Percentiles rank a stretch among this genome's conserved stretches.
These are phyloP conservation scores for Heterobasidion occidentale DNA, from an alignment of 1,284 basidiomycete species.

Conservation along the genomic window DNA sequence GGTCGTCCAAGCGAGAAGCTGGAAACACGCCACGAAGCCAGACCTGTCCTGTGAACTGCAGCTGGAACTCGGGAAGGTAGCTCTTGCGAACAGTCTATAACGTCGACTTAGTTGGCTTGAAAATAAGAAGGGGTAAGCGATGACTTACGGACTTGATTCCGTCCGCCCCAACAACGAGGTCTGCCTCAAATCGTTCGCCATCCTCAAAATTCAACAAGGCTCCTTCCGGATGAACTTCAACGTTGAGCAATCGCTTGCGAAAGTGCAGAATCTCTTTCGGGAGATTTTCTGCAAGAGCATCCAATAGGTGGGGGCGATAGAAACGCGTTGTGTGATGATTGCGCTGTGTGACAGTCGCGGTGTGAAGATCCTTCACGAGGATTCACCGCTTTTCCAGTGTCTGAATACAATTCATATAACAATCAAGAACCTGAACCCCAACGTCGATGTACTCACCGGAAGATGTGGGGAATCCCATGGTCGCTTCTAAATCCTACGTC, in stretches of 20 bases:
- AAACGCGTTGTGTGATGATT: not conserved
- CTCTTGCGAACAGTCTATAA: not conserved
- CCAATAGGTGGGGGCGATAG: not conserved
- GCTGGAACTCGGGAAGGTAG: not conserved
- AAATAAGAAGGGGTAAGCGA: not conserved
- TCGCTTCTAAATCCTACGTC: not conserved
- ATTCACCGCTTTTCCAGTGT: not conserved
- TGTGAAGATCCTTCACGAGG: not conserved
- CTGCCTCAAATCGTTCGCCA: not conserved
- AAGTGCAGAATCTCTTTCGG: not conserved
- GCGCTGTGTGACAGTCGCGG: not conserved
- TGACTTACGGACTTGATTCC: not conserved
- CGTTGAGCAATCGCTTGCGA: not conserved
- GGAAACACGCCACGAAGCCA: not conserved
- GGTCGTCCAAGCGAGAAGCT: not conserved
- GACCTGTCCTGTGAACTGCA: not conserved
- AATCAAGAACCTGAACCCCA: no score
- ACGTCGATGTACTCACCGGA: no score
- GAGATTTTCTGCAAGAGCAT: not conserved
- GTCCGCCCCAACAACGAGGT: not conserved
- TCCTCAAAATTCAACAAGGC: not conserved
- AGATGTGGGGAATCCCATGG: not conserved
- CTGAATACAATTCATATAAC: not conserved
- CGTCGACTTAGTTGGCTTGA: not conserved
- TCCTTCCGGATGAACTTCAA: not conserved